phyloP scores from a whole-genome alignment of 805 yeast genomes.

The Cyberlindnera xishuangbannaensis region DNA sequence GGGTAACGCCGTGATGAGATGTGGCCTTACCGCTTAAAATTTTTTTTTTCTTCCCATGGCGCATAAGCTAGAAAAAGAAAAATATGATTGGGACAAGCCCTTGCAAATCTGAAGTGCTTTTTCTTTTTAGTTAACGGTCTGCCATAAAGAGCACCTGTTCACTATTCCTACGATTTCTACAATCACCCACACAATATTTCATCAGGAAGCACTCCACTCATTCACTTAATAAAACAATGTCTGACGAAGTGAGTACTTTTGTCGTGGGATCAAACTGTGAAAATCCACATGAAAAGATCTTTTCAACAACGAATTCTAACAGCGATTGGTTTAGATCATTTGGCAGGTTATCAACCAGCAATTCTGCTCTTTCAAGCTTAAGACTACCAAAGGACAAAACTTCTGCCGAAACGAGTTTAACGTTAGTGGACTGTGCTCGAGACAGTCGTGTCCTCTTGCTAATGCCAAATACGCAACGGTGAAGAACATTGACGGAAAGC shows the following conservation, averaged over 20 bases:
- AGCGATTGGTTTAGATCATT: slow-evolving; percentile 49
- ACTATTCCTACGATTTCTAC: no score
- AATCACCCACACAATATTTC: neutral
- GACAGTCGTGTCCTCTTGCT: slow-evolving; percentile 95
- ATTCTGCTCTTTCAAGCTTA: slow-evolving; percentile 91
- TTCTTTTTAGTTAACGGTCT: neutral
- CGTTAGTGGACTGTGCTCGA: slow-evolving; percentile 87
- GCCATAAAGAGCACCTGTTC: no score
- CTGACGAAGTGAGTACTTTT: slow-evolving; percentile 22
- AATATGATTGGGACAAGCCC: slow-evolving; percentile 6
- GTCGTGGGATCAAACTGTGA: neutral
- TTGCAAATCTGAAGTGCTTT: no score
- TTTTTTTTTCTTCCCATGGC: slow-evolving; percentile 10
- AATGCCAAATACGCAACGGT: slow-evolving; percentile 89
- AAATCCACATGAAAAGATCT: no score
- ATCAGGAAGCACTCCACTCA: neutral
- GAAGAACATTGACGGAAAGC: slow-evolving; percentile 69
- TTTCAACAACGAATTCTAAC: slow-evolving; percentile 10
- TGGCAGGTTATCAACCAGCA: slow-evolving; percentile 97
- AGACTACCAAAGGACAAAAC: slow-evolving; percentile 81
- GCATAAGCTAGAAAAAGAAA: slow-evolving; percentile 8
- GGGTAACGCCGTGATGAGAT: slow-evolving; percentile 16
- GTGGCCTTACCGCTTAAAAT: slow-evolving; percentile 14
- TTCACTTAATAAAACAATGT: slow-evolving; percentile 12
- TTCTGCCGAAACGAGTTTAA: slow-evolving; percentile 96